Evolutionary conservation across 495 filamentous ascomycete species (phyloP).

Genomic region (Aspergillus sparsus): DNA sequence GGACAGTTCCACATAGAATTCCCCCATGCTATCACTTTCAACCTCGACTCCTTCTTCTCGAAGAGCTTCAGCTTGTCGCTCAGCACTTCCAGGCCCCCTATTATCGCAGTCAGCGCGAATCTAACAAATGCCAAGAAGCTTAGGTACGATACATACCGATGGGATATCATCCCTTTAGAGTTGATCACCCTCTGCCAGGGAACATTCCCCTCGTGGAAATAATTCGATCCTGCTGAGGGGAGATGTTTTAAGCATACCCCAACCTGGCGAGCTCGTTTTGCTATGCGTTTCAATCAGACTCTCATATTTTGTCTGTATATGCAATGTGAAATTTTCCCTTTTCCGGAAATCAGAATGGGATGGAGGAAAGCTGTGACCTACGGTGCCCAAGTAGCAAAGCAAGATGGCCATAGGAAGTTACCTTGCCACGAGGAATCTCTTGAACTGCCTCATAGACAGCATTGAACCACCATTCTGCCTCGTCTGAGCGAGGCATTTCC

Average conservation of each 20-base stretch:
- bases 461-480: constrained; percentile 79
- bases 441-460: constrained; percentile 83
- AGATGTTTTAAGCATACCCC: constrained; percentile 87
- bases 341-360: constrained; percentile 1
- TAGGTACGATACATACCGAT: constrained; percentile 56
- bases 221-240: constrained; percentile 45
- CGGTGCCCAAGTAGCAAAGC: constrained; percentile 76
- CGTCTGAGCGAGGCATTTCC: constrained; percentile 73
- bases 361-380: constrained; percentile 43
- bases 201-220: constrained; percentile 74
- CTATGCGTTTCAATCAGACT: constrained; percentile 33
- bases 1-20: constrained; percentile 66
- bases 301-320: neutral
- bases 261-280: constrained; percentile 76
- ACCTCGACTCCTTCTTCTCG: constrained; percentile 70
- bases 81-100: constrained; percentile 67
- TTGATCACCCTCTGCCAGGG: constrained; percentile 96
- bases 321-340: neutral
- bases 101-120: constrained; percentile 17
- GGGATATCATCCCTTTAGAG: constrained; percentile 79
- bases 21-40: constrained; percentile 62
- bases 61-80: constrained; percentile 68
- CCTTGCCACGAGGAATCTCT: constrained; percentile 77
- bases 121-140: neutral
- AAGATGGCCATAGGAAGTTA: constrained; percentile 90